These are phyloP conservation scores for Aphanomyces astaci DNA, from an alignment of 352 stramenopile genomes.

Conservation along the genomic window DNA sequence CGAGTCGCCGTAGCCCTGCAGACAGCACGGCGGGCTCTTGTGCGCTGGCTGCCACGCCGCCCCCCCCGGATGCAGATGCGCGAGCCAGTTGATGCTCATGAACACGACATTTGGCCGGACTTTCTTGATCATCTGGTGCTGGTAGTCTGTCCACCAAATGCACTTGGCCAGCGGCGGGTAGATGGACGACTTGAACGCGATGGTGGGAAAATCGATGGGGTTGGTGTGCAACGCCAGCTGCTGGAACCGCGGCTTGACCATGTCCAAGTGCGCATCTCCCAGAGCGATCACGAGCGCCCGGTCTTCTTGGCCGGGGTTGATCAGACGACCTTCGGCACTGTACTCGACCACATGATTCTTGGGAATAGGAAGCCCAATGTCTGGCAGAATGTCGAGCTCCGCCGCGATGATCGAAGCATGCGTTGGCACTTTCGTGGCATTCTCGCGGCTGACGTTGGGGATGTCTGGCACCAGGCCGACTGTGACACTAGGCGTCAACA, in stretches of 20 bases:
- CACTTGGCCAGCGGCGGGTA: not conserved
- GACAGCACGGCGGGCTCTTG: not conserved
- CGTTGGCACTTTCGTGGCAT: too few species aligned
- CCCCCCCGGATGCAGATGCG: not conserved
- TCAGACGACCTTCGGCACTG: not conserved
- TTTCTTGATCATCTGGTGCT: too few species aligned
- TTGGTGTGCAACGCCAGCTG: not conserved
- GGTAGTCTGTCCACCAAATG: too few species aligned
- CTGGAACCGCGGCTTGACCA: not conserved
- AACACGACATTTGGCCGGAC: not conserved
- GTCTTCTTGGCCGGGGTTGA: not conserved
- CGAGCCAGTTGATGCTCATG: not conserved
- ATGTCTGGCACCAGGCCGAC: too few species aligned
- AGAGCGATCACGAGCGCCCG: not conserved
- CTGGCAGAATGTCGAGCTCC: too few species aligned
- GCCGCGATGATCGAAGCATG: too few species aligned
- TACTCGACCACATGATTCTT: not conserved
- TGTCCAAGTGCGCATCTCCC: conserved; percentile 1
- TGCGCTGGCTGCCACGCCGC: not conserved
- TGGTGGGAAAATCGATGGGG: not conserved
- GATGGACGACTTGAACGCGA: conserved; percentile 11
- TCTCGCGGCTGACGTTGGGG: too few species aligned
- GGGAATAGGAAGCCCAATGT: too few species aligned
- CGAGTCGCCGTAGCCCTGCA: not conserved
- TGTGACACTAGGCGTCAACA: too few species aligned